phyloP scores from a whole-genome alignment of 208 protist genomes.

The Balamuthia mandrillaris region DNA sequence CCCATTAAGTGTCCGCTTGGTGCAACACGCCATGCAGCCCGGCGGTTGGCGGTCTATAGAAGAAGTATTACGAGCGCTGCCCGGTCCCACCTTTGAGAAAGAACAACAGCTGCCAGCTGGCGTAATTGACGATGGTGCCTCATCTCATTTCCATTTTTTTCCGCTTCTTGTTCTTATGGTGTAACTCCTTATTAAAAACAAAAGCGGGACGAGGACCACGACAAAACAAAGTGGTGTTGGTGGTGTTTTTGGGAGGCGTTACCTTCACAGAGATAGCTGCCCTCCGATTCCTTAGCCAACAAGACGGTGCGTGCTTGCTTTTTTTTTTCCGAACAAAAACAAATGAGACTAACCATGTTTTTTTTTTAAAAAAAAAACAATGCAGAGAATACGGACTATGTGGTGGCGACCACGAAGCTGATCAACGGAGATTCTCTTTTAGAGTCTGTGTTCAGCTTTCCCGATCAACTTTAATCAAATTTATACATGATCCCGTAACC shows the following conservation, averaged over 20 bases:
- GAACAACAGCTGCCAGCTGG: constrained; percentile 42
- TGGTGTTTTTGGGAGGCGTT: constrained; percentile 89
- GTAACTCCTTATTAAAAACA: neutral
- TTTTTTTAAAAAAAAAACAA: neutral
- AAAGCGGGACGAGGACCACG: neutral
- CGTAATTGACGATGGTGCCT: neutral
- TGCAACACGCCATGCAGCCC: constrained; percentile 41
- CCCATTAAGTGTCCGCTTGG: constrained; percentile 57
- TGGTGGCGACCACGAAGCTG: constrained; percentile 69
- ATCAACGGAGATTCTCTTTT: constrained; percentile 66
- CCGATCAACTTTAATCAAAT: too few species aligned
- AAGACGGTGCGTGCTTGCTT: constrained; percentile 5
- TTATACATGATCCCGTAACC: too few species aligned
- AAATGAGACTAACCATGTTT: neutral
- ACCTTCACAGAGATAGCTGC: constrained; percentile 86
- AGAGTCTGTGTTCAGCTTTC: constrained; percentile 52
- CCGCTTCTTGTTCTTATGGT: neutral
- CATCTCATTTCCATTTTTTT: neutral
- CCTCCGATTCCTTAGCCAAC: constrained; percentile 78
- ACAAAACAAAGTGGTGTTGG: constrained; percentile 63
- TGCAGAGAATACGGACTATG: constrained; percentile 52
- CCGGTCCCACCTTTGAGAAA: constrained; percentile 53
- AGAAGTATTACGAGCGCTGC: constrained; percentile 28
- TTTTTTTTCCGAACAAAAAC: neutral
- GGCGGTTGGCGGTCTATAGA: constrained; percentile 2